Evolutionary conservation across 2,329 filamentous ascomycete species (phyloP).

Genomic region (Sphaerulina populicola): DNA sequence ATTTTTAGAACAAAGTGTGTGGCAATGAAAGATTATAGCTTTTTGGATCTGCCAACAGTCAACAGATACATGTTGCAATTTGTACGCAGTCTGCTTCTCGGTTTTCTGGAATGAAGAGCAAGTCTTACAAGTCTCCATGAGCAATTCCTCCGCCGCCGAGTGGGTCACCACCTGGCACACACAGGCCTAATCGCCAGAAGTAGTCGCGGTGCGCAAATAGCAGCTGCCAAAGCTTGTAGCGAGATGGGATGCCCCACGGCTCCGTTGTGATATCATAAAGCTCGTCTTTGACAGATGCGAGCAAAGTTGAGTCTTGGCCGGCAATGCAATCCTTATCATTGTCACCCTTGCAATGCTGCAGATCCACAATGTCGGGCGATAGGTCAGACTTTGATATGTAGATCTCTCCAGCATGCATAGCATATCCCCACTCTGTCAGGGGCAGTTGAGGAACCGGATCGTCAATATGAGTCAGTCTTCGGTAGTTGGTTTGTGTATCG

Average conservation of each 20-base stretch:
- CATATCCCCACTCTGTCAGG: conserved; percentile 78
- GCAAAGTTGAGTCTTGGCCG: conserved; percentile 42
- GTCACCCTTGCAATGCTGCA: conserved; percentile 64
- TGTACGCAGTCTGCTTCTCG: neutral
- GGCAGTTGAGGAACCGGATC: conserved; percentile 88
- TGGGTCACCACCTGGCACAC: conserved; percentile 53
- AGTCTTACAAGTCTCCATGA: conserved; percentile 25
- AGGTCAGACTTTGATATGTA: conserved; percentile 67
- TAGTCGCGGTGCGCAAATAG: conserved; percentile 94
- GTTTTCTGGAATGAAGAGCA: neutral
- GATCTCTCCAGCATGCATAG: conserved; percentile 76
- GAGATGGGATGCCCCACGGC: conserved; percentile 39
- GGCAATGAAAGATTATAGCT: neutral
- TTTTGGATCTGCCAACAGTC: conserved; percentile 1
- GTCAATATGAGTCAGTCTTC: conserved; percentile 73
- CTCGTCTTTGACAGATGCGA: conserved; percentile 23
- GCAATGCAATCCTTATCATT: conserved; percentile 65
- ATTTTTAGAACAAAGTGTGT: neutral
- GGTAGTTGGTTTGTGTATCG: conserved; percentile 44
- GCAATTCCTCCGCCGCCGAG: conserved; percentile 21
- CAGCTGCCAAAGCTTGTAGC: conserved; percentile 77
- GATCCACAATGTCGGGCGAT: conserved; percentile 58
- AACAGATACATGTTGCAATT: neutral
- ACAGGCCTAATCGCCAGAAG: conserved; percentile 87
- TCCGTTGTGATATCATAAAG: conserved; percentile 30